Conservation (phyloP, 129 eudicot species). For the Pulicaria dysenterica region DNA sequence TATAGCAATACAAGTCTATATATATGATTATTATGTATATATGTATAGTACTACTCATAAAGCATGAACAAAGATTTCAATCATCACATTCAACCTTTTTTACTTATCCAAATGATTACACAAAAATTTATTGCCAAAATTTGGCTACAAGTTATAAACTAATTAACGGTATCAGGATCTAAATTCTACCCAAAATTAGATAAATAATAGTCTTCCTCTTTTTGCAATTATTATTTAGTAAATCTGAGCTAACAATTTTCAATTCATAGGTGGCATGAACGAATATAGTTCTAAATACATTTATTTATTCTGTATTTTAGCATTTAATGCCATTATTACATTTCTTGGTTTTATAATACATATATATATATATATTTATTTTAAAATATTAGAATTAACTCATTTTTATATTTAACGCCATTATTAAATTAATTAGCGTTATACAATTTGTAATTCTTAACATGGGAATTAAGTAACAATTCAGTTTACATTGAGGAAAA, state of each 20-base stretch:
- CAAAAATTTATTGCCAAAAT: conserved; percentile 10
- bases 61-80: conserved; percentile 9
- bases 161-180: conserved; percentile 31
- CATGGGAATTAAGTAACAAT: background rate
- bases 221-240: background rate
- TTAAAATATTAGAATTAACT: background rate
- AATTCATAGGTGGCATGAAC: background rate
- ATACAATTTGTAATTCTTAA: no score
- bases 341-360: background rate
- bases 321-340: background rate
- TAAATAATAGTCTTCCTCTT: background rate
- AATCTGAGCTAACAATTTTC: background rate
- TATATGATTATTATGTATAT: background rate
- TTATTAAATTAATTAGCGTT: background rate
- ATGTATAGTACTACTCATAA: conserved; percentile 5
- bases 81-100: conserved; percentile 25
- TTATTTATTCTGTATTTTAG: conserved; percentile 8
- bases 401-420: conserved; percentile 6
- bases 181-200: conserved; percentile 3
- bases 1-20: background rate
- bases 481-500: background rate
- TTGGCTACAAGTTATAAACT: conserved; percentile 14
- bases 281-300: conserved; percentile 1
- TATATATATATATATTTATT: background rate
- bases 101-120: conserved; percentile 19